phyloP scores from a whole-genome alignment of 2,329 filamentous ascomycete species.

The Xylariaceae sp. region DNA sequence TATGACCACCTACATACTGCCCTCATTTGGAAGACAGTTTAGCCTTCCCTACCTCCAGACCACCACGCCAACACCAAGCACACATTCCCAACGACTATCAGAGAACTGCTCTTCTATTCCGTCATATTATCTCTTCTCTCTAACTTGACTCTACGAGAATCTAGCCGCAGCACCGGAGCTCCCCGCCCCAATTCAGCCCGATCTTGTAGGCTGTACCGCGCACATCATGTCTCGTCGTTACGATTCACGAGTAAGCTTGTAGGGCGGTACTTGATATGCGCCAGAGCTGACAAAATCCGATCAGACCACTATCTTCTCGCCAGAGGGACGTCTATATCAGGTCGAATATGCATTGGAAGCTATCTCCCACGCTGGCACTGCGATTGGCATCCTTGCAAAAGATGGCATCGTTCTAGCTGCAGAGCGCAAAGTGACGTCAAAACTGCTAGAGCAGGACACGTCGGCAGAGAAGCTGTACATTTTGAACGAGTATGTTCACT shows the following conservation, averaged over 20 bases:
- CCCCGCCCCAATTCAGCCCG: slow-evolving; percentile 3
- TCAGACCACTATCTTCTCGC: slow-evolving; percentile 99
- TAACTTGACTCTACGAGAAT: not conserved
- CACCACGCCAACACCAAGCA: slow-evolving; percentile 8
- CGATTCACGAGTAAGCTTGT: slow-evolving; percentile 77
- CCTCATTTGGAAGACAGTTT: slow-evolving; percentile 16
- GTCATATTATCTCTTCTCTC: not conserved
- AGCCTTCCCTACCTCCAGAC: slow-evolving; percentile 20
- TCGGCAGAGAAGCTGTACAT: slow-evolving; percentile 99
- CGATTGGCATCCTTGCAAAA: slow-evolving; percentile 91
- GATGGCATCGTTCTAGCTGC: slow-evolving; percentile 98
- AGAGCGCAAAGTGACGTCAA: slow-evolving; percentile 98
- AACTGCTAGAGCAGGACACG: slow-evolving; percentile 97
- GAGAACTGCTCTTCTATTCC: not conserved
- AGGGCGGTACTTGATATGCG: slow-evolving; percentile 19
- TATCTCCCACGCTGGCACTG: slow-evolving; percentile 96
- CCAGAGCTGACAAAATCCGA: slow-evolving; percentile 22
- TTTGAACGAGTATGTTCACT: slow-evolving; percentile 70
- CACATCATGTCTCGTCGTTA: slow-evolving; percentile 87
- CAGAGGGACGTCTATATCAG: slow-evolving; percentile 96
- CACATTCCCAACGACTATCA: slow-evolving; percentile 1
- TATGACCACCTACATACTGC: slow-evolving; percentile 8
- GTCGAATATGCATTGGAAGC: slow-evolving; percentile 99
- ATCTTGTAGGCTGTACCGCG: slow-evolving; percentile 9
- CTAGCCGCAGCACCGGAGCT: not conserved